These are phyloP conservation scores for Geotrichum australiense DNA, from an alignment of 1,139 yeast species.

Conservation along the genomic window DNA sequence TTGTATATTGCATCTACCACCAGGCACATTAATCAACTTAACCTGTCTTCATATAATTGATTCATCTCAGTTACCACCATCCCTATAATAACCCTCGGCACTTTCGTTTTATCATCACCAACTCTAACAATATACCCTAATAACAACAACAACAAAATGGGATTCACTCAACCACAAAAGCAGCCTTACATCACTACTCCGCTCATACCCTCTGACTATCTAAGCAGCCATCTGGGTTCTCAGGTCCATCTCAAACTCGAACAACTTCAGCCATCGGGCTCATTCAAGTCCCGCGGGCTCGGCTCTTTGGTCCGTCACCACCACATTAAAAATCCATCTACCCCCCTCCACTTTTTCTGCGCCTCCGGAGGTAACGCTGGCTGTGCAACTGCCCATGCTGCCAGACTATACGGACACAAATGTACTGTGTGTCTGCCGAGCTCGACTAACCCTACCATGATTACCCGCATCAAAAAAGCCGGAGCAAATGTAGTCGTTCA, in stretches of 20 bases:
- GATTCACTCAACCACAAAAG: no score
- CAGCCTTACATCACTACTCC: constrained; percentile 33
- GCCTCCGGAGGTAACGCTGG: constrained; percentile 85
- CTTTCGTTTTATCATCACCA: no score
- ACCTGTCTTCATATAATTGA: no score
- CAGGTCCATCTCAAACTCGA: constrained; percentile 55
- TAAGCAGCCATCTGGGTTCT: constrained; percentile 29
- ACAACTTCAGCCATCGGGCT: constrained; percentile 61
- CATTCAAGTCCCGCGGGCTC: constrained; percentile 53
- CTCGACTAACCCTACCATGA: constrained; percentile 41
- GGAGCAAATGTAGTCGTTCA: constrained; percentile 52
- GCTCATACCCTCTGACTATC: constrained; percentile 28
- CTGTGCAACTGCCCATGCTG: constrained; percentile 61
- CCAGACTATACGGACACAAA: constrained; percentile 35
- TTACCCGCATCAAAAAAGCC: constrained; percentile 38
- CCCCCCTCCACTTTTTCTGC: constrained; percentile 46
- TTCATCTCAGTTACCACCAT: no score
- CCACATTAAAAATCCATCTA: constrained; percentile 23
- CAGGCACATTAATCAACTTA: no score
- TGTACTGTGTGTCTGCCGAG: constrained; percentile 64
- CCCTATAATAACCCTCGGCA: no score
- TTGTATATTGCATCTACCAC: no score
- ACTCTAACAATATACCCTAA: no score
- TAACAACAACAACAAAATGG: no score
- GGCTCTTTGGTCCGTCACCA: constrained; percentile 33